phyloP scores from a whole-genome alignment of 176 grass and related monocot species.

The Oryza nivara region DNA sequence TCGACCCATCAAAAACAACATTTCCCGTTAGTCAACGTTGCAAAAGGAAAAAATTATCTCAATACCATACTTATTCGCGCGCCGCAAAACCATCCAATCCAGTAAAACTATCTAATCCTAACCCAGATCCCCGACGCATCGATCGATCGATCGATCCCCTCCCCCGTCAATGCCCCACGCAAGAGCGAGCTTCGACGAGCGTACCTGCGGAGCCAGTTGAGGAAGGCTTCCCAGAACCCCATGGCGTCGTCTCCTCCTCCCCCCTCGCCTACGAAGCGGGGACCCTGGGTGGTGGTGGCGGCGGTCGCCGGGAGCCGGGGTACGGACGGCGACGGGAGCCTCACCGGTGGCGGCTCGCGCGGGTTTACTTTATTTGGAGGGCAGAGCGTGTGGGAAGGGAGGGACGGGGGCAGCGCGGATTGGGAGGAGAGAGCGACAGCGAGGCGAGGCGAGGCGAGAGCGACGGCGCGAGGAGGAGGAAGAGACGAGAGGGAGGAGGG shows the following conservation, averaged over 20 bases:
- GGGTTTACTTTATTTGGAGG: constrained; percentile 62
- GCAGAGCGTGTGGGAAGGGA: constrained; percentile 32
- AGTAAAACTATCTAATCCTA: constrained; percentile 6
- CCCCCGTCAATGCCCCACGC: constrained; percentile 28
- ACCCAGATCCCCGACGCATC: constrained; percentile 43
- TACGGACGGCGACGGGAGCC: not conserved
- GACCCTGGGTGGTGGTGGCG: not conserved
- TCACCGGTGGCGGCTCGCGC: constrained; percentile 11
- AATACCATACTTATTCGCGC: not conserved
- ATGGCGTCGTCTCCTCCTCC: constrained; percentile 44
- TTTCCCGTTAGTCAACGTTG: not conserved
- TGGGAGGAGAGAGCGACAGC: constrained; percentile 11
- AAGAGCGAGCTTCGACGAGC: not conserved
- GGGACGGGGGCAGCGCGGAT: constrained; percentile 38
- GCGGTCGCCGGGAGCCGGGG: not conserved
- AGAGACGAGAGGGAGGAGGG: not conserved
- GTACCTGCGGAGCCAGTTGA: constrained; percentile 98
- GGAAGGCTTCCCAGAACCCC: constrained; percentile 94
- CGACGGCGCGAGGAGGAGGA: constrained; percentile 2
- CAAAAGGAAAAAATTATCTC: not conserved
- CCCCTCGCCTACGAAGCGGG: not conserved
- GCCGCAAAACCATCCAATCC: constrained; percentile 12
- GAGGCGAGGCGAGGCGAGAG: not conserved
- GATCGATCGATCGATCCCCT: not conserved
- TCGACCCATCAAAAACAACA: not conserved